Percentiles rank a stretch among this genome's conserved stretches.
phyloP scores from a whole-genome alignment of 2,329 filamentous ascomycete species.

The Bertia moriformis region DNA sequence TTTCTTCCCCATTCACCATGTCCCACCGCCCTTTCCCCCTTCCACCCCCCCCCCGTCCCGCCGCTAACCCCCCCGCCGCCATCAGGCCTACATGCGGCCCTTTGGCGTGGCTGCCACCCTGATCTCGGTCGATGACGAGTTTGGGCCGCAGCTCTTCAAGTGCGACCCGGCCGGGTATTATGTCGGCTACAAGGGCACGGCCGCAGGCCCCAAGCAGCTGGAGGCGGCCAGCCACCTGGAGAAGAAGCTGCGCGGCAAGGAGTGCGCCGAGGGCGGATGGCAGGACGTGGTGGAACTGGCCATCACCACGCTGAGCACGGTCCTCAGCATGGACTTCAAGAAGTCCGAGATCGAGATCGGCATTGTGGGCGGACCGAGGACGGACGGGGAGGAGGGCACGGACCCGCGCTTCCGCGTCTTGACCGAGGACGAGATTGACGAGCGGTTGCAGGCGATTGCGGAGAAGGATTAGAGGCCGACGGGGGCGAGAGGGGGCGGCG shows the following conservation, averaged over 20 bases:
- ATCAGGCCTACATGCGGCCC: constrained; percentile 94
- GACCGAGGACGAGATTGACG: constrained; percentile 96
- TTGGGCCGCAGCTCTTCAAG: constrained; percentile 91
- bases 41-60: constrained; percentile 9
- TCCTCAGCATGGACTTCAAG: constrained; percentile 98
- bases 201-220: constrained; percentile 94
- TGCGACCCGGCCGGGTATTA: constrained; percentile 97
- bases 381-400: constrained; percentile 71
- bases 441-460: constrained; percentile 90
- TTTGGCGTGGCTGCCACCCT: constrained; percentile 90
- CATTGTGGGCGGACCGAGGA: constrained; percentile 76
- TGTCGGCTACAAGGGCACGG: constrained; percentile 94
- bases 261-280: constrained; percentile 80
- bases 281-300: constrained; percentile 95
- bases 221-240: constrained; percentile 96
- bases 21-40: constrained; percentile 8
- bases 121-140: constrained; percentile 84
- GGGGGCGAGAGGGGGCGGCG: constrained; percentile 6
- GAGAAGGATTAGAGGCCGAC: constrained; percentile 95
- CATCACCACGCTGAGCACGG: constrained; percentile 86
- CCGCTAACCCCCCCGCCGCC: constrained; percentile 4
- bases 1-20: constrained; percentile 21
- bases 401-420: constrained; percentile 70
- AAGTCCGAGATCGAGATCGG: constrained; percentile 97
- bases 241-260: constrained; percentile 99